A percentile compares a stretch with the other conserved stretches of the same genome.
phyloP scores from a whole-genome alignment of 2,329 filamentous ascomycete genomes.

The Aureobasidium namibiae region DNA sequence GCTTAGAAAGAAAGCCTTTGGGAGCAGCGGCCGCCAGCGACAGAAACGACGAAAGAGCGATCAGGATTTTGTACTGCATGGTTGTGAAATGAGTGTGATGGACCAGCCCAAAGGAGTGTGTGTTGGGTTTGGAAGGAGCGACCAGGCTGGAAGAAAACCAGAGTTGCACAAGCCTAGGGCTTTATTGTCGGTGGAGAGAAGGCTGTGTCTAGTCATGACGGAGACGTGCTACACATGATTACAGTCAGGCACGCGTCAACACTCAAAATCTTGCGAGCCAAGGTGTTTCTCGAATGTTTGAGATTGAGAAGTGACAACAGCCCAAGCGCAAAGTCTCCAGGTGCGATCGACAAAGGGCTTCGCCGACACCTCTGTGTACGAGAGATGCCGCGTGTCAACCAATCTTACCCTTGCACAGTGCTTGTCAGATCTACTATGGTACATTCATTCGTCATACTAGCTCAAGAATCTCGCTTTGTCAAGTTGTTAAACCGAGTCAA shows the following conservation, averaged over 20 bases:
- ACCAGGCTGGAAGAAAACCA: not conserved
- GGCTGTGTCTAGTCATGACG: not conserved
- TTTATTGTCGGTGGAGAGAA: not conserved
- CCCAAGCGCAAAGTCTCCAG: not conserved
- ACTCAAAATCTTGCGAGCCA: not conserved
- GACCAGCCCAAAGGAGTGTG: not conserved
- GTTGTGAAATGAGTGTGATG: not conserved
- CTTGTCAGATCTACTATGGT: not conserved
- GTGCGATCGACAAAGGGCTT: not conserved
- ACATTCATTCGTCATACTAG: not conserved
- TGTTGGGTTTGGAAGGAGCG: not conserved
- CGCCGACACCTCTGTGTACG: not conserved
- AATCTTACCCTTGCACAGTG: no score
- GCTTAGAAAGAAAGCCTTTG: not conserved
- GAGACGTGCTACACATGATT: not conserved
- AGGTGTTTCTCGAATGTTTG: constrained; percentile 9
- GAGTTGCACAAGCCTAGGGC: not conserved
- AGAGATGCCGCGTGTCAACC: not conserved
- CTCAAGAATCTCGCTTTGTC: not conserved
- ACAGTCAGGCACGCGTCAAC: not conserved
- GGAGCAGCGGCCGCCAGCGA: constrained; percentile 5
- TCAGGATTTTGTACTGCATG: not conserved
- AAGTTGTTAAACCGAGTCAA: not conserved
- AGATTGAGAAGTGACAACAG: not conserved
- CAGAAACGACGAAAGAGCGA: constrained; percentile 1